A percentile compares a stretch with the other conserved stretches of the same genome.
phyloP scores from a whole-genome alignment of 2,329 filamentous ascomycete genomes.

The Trichoderma sp. region DNA sequence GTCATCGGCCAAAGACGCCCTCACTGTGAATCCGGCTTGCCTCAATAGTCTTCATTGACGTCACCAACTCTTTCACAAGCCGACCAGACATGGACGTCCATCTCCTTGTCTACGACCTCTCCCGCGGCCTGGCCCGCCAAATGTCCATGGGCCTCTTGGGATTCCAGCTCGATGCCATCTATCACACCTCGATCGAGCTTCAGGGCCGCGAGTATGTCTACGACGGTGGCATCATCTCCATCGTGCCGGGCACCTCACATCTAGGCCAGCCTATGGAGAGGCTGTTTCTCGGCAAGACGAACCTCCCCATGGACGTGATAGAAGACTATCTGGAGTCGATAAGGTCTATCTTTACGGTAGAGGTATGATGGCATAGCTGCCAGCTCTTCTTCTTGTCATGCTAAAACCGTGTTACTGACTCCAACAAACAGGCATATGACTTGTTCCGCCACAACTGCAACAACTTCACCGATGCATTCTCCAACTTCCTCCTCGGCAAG shows the following conservation, averaged over 20 bases:
- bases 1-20: no score
- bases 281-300: conserved; percentile 73
- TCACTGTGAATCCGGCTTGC: no score
- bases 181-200: conserved; percentile 89
- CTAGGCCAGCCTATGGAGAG: conserved; percentile 81
- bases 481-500: conserved; percentile 84
- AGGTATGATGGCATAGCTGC: conserved; percentile 51
- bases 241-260: conserved; percentile 79
- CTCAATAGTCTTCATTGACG: no score
- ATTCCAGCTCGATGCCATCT: conserved; percentile 81
- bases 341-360: conserved; percentile 76
- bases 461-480: conserved; percentile 92
- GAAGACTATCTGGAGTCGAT: conserved; percentile 86
- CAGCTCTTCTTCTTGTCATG: neutral
- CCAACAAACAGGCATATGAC: conserved; percentile 70
- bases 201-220: conserved; percentile 87
- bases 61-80: neutral
- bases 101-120: conserved; percentile 78
- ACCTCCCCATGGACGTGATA: conserved; percentile 78
- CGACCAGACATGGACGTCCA: conserved; percentile 68
- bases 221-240: conserved; percentile 82
- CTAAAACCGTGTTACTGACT: neutral
- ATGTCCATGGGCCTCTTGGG: conserved; percentile 57
- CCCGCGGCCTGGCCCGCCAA: conserved; percentile 59
- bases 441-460: conserved; percentile 94